Conservation (phyloP, 257 asterid genomes). For the Anisodus acutangulus region DNA sequence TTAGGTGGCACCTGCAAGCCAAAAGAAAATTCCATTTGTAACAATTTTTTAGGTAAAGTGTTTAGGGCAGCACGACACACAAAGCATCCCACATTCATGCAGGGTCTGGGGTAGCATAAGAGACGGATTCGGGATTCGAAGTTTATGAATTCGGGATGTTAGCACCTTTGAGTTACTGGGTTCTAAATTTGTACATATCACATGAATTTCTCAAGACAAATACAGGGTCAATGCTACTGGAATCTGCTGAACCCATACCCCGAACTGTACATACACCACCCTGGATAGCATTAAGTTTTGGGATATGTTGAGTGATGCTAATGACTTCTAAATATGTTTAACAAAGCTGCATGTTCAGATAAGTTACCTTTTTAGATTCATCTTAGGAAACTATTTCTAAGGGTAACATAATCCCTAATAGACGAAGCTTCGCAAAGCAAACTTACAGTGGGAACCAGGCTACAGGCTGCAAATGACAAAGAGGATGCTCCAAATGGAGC, state of each 20-base stretch:
- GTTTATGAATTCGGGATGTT: too few relatives aligned
- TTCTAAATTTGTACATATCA: too few relatives aligned
- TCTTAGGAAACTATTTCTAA: background rate
- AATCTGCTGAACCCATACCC: too few relatives aligned
- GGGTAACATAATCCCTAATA: background rate
- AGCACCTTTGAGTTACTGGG: too few relatives aligned
- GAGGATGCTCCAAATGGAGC: conserved; percentile 89
- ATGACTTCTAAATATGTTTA: background rate
- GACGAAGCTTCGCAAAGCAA: background rate
- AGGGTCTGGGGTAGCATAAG: too few relatives aligned
- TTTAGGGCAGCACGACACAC: too few relatives aligned
- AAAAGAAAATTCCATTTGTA: background rate
- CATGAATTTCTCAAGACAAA: too few relatives aligned
- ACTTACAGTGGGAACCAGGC: conserved; percentile 63
- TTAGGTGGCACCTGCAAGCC: conserved; percentile 61
- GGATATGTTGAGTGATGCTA: background rate
- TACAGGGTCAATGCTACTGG: too few relatives aligned
- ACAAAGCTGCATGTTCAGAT: background rate
- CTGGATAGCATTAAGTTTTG: background rate
- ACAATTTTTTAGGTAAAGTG: background rate
- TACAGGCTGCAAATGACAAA: conserved; percentile 56
- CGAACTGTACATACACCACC: too few relatives aligned
- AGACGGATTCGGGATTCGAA: too few relatives aligned
- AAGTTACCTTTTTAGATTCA: background rate
- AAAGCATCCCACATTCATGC: too few relatives aligned